These are phyloP conservation scores for Saksenaea vasiformis DNA, from an alignment of 371 early-diverging fungal species.

Conservation along the genomic window DNA sequence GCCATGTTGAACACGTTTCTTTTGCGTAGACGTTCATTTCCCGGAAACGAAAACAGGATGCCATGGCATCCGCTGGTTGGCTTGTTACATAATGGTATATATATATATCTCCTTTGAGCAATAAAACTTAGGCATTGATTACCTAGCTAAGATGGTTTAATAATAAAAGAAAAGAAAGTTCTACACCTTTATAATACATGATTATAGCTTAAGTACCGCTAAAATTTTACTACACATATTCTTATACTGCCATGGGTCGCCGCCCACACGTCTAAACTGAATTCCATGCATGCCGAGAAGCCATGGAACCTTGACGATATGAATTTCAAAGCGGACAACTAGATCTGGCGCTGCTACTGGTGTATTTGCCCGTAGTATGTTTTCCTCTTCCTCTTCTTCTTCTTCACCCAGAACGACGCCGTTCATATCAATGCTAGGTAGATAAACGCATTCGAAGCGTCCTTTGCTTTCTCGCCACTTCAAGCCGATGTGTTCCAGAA, in stretches of 20 bases:
- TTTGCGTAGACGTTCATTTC: conserved; percentile 39
- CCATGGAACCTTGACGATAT: conserved; percentile 66
- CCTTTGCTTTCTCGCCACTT: conserved; percentile 71
- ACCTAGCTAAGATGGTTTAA: too few species aligned
- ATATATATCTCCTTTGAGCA: too few species aligned
- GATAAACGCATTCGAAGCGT: conserved; percentile 71
- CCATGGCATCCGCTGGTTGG: conserved; percentile 21
- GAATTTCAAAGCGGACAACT: conserved; percentile 58
- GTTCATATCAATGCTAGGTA: conserved; percentile 50
- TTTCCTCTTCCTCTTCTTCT: not conserved
- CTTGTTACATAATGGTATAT: conserved; percentile 16
- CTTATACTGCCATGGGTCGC: conserved; percentile 73
- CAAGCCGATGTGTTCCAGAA: conserved; percentile 61
- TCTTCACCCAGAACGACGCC: conserved; percentile 18
- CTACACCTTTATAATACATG: not conserved
- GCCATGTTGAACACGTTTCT: not conserved
- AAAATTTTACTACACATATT: conserved; percentile 62
- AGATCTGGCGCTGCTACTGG: not conserved
- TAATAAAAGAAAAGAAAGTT: not conserved
- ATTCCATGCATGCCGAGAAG: conserved; percentile 69
- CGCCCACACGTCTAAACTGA: conserved; percentile 69
- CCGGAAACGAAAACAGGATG: conserved; percentile 20
- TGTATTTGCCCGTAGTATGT: not conserved
- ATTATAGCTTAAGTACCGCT: conserved; percentile 54
- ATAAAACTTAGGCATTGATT: too few species aligned